Evolutionary conservation across 2,329 filamentous ascomycete genomes (phyloP).

Genomic region (Talaromyces rugulosus): DNA sequence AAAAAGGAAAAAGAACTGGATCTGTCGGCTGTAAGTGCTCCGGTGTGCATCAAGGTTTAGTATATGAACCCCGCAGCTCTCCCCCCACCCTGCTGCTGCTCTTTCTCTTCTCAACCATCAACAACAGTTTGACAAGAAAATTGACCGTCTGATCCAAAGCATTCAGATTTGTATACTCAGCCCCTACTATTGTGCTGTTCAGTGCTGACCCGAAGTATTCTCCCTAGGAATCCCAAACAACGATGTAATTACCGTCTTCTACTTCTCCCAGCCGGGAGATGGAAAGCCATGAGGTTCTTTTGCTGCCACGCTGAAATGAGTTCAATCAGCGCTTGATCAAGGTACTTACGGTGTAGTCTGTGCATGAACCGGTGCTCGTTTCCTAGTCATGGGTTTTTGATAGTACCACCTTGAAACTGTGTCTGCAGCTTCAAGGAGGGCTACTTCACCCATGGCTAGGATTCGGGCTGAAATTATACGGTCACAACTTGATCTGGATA

Average conservation of each 20-base stretch:
- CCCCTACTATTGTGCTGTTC: constrained; percentile 5
- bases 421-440: neutral
- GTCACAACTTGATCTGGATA: constrained; percentile 97
- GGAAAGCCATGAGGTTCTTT: constrained; percentile 37
- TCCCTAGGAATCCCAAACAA: constrained; percentile 3
- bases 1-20: neutral
- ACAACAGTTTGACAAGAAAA: constrained; percentile 3
- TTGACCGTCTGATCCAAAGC: neutral
- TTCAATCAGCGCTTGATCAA: constrained; percentile 33
- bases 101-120: constrained; percentile 7
- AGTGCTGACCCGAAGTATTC: constrained; percentile 8
- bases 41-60: neutral
- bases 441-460: constrained; percentile 13
- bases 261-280: constrained; percentile 19
- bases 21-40: neutral
- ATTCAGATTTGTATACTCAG: constrained; percentile 13
- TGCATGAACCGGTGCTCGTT: constrained; percentile 64
- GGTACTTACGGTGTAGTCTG: constrained; percentile 44
- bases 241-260: constrained; percentile 23
- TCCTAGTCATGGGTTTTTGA: constrained; percentile 22
- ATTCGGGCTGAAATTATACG: constrained; percentile 72
- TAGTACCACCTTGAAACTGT: constrained; percentile 20
- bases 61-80: constrained; percentile 14
- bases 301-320: constrained; percentile 24
- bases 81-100: constrained; percentile 10